These are phyloP conservation scores for Corylus americana DNA, from an alignment of 306 rosid genomes.

Conservation along the genomic window DNA sequence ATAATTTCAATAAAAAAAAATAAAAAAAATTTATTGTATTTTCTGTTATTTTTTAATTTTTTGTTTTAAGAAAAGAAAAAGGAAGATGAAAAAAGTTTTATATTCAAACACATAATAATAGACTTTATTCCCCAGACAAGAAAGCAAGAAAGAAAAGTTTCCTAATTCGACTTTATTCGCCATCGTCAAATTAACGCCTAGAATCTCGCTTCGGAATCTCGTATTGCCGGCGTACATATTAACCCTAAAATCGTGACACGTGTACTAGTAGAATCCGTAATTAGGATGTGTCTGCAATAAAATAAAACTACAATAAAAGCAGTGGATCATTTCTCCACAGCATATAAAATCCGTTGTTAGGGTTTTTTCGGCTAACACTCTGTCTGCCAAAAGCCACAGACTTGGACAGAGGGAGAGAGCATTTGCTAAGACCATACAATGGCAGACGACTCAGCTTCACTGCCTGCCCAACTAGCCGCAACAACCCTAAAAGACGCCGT, in stretches of 20 bases:
- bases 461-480: conserved; percentile 51
- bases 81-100: no score
- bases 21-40: no score
- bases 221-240: background rate
- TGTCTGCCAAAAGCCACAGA: background rate
- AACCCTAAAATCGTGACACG: background rate
- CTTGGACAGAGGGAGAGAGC: background rate
- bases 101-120: background rate
- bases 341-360: background rate
- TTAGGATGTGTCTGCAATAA: background rate
- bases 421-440: conserved; percentile 3
- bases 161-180: background rate
- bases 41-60: no score
- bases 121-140: background rate
- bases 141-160: background rate
- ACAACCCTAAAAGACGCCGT: conserved; percentile 30
- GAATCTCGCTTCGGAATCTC: conserved; percentile 3
- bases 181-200: background rate
- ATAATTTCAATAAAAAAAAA: no score
- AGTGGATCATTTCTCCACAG: background rate
- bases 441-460: conserved; percentile 50
- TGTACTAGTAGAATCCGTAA: background rate
- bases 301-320: background rate
- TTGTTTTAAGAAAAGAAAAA: no score
- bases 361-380: background rate